Evolutionary conservation across 1,284 basidiomycete genomes (phyloP).

Genomic region (Exobasidium cylindrosporum): DNA sequence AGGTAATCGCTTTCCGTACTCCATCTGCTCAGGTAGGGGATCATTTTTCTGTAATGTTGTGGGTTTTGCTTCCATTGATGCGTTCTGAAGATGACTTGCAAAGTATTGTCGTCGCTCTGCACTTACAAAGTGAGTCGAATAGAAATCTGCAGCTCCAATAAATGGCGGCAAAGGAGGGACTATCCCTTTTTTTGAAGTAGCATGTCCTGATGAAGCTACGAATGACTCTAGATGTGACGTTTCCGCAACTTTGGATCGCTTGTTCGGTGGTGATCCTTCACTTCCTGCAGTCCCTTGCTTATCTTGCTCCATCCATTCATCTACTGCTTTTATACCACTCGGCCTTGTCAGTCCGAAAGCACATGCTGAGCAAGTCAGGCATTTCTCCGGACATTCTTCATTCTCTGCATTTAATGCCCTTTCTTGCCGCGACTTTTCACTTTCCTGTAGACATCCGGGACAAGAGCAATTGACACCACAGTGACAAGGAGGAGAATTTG

Average conservation of each 20-base stretch:
- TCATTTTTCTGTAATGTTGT: no score
- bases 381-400: slow-evolving; percentile 10
- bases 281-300: background rate
- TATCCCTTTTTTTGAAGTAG: no score
- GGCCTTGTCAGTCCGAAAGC: slow-evolving; percentile 8
- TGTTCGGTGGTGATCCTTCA: no score
- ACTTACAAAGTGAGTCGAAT: background rate
- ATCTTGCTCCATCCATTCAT: slow-evolving; percentile 10
- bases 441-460: slow-evolving; percentile 5
- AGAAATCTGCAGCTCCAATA: background rate
- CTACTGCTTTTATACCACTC: slow-evolving; percentile 11
- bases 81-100: background rate
- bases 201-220: no score
- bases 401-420: background rate
- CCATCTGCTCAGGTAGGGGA: no score
- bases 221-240: no score
- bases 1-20: no score
- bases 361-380: slow-evolving; percentile 8
- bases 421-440: background rate
- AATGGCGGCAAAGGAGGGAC: slow-evolving; percentile 3
- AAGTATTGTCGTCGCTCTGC: background rate
- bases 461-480: slow-evolving; percentile 8
- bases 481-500: slow-evolving; percentile 3
- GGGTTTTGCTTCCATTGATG: no score
- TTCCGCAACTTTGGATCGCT: no score